Evolutionary conservation across 2,329 filamentous ascomycete species (phyloP), one percentile per base, ranked within the genome.

Genomic region (Huntiella omanensis): DNA sequence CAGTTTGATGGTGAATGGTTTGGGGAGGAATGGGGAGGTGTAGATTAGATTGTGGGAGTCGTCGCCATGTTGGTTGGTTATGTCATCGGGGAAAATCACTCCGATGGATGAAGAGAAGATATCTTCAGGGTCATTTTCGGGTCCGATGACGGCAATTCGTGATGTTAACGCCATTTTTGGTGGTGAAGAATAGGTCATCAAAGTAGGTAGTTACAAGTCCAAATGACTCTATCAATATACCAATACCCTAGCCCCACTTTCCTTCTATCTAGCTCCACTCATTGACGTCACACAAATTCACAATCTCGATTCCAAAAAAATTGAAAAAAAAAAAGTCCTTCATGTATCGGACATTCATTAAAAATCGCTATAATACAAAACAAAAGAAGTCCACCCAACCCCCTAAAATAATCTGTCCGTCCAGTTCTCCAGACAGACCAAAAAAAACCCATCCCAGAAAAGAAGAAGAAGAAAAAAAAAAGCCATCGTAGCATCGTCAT

Each of bases 81-180:
- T 64, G 60, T 83, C 78, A 58, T 82, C 76, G 3, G 75, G 70
- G 62, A 82, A 82, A 57, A 83, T 71, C 51, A 75, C 66, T 51
- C 70, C 73, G 1, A 81, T 68, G 0, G 73, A 66, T 2, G 66
- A 64, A 33, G 64, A 62, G 54, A 83, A 68, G 53, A 71, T 69
- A 58, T 80, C 75, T 59, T 80, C 75, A 0, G 75, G 67, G 46
- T 60, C 63, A 40, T 55, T 56, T 47, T 51, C 51, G 3, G 59
- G 58, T 17, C 60, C 62, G n/a, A 54, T 50, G 36, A 58, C 53
- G 17, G 56, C 53, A 45, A 61, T 57, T 44, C 57, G 57, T 33
- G 53, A 56, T 28, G 55, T 60, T 39, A 75, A 63, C 4, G 66
- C 60, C 68, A 73, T 72, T 39, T 37, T 40, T 22, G 13, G 15